Percentiles rank a stretch among this genome's conserved stretches.
These are phyloP conservation scores for Fusarium vanettenii DNA, from an alignment of 2,329 filamentous ascomycete genomes.

Conservation along the genomic window DNA sequence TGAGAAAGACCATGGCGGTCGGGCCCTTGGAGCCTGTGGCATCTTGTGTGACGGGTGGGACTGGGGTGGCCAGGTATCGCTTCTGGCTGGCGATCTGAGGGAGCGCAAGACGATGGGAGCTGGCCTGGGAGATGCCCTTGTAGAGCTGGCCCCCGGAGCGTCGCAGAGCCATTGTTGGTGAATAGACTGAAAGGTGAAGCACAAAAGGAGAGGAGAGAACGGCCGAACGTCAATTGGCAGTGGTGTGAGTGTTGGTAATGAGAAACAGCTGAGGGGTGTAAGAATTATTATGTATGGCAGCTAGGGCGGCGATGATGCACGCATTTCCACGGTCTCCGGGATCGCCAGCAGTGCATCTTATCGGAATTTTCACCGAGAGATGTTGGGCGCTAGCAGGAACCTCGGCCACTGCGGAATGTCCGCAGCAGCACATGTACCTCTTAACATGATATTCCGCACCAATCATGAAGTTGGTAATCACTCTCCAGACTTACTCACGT, in stretches of 20 bases:
- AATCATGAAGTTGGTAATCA: conserved; percentile 44
- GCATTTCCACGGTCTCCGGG: conserved; percentile 36
- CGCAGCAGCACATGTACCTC: conserved; percentile 9
- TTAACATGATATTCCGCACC: conserved; percentile 24
- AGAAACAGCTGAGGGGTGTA: conserved; percentile 31
- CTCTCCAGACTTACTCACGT: conserved; percentile 38
- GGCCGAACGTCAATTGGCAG: conserved; percentile 21
- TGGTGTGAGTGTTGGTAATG: conserved; percentile 29
- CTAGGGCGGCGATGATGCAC: conserved; percentile 43
- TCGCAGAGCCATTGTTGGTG: conserved; percentile 47
- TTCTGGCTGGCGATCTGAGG: conserved; percentile 47
- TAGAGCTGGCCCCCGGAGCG: conserved; percentile 47
- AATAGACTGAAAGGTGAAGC: conserved; percentile 1
- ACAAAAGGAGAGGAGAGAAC: not conserved
- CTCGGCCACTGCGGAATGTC: not conserved
- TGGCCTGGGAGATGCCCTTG: conserved; percentile 40
- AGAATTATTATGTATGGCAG: conserved; percentile 29
- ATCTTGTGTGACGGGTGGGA: conserved; percentile 85
- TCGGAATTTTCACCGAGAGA: conserved; percentile 29
- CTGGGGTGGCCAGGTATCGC: conserved; percentile 55
- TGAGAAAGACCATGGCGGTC: conserved; percentile 98
- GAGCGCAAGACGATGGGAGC: conserved; percentile 43
- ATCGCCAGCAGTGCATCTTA: conserved; percentile 39
- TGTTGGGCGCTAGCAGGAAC: conserved; percentile 18
- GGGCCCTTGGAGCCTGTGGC: conserved; percentile 78